These are phyloP conservation scores for Fusarium keratoplasticum DNA, from an alignment of 2,329 filamentous ascomycete genomes.

Conservation along the genomic window DNA sequence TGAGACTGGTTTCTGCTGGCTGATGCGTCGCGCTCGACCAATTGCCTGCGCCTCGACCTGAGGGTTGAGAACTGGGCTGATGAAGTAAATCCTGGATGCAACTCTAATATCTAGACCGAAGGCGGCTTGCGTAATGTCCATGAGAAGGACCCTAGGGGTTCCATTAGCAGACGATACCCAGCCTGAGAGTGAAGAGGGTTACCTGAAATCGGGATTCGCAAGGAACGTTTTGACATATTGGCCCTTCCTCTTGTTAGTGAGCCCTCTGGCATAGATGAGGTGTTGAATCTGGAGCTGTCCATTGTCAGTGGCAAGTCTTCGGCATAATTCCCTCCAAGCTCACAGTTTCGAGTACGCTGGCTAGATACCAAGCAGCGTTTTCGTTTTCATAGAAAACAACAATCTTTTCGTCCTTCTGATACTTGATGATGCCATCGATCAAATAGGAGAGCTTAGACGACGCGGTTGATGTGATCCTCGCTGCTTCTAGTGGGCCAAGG, in stretches of 20 bases:
- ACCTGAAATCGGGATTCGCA: slow-evolving; percentile 71
- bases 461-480: slow-evolving; percentile 79
- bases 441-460: slow-evolving; percentile 92
- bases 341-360: slow-evolving; percentile 81
- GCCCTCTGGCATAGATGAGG: slow-evolving; percentile 74
- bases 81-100: slow-evolving; percentile 88
- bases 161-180: slow-evolving; percentile 5
- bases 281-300: slow-evolving; percentile 66
- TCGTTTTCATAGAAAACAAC: slow-evolving; percentile 93
- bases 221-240: slow-evolving; percentile 86
- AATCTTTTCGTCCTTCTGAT: slow-evolving; percentile 83
- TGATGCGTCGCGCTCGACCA: slow-evolving; percentile 88
- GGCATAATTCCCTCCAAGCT: slow-evolving; percentile 37
- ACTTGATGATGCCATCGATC: slow-evolving; percentile 75
- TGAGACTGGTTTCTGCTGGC: slow-evolving; percentile 80
- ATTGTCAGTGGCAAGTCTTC: slow-evolving; percentile 11
- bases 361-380: slow-evolving; percentile 87
- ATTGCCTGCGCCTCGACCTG: slow-evolving; percentile 91
- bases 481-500: slow-evolving; percentile 64
- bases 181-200: not conserved
- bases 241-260: slow-evolving; percentile 71
- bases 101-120: slow-evolving; percentile 87
- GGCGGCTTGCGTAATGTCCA: slow-evolving; percentile 91
- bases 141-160: slow-evolving; percentile 75
- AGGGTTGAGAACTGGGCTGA: slow-evolving; percentile 88